A percentile compares a stretch with the other conserved stretches of the same genome.
These are phyloP conservation scores for Aureococcus anophagefferens DNA, from an alignment of 108 stramenopile species.

Conservation along the genomic window DNA sequence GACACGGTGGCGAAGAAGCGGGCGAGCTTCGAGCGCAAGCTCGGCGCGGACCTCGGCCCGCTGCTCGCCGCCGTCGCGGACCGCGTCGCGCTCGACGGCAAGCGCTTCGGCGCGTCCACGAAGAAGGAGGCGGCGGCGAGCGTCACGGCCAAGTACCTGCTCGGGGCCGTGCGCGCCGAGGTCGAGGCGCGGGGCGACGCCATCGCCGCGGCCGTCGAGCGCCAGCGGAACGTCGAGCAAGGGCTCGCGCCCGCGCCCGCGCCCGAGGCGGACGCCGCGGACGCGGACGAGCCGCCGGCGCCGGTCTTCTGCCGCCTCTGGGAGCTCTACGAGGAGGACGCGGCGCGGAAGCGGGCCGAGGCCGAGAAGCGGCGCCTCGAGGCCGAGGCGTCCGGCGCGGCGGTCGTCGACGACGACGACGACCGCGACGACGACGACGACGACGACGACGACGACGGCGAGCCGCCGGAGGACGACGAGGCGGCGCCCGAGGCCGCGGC, in stretches of 20 bases:
- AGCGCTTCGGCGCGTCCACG: background rate
- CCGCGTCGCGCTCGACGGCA: background rate
- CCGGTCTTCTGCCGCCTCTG: slow-evolving; percentile 13
- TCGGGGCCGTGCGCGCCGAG: background rate
- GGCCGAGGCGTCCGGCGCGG: slow-evolving; percentile 5
- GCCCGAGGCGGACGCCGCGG: background rate
- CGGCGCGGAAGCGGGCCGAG: background rate
- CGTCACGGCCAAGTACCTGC: background rate
- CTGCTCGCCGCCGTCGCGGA: slow-evolving; percentile 15
- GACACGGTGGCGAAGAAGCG: slow-evolving; percentile 13
- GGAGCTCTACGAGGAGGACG: slow-evolving; percentile 22
- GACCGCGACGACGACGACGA: slow-evolving; percentile 7
- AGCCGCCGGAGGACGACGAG: background rate
- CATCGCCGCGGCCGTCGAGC: background rate
- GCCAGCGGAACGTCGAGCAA: no score
- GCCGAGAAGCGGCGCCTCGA: background rate
- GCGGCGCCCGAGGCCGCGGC: background rate
- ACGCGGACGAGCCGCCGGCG: background rate
- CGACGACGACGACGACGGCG: background rate
- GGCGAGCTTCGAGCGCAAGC: slow-evolving; percentile 22
- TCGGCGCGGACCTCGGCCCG: slow-evolving; percentile 26
- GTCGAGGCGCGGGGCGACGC: background rate
- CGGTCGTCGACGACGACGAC: background rate
- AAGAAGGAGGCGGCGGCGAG: background rate
- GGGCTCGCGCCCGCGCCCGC: no score